Evolutionary conservation across 2,329 filamentous ascomycete species (phyloP), one percentile per base, ranked within the genome.

Genomic region (Verticillium alfalfae): DNA sequence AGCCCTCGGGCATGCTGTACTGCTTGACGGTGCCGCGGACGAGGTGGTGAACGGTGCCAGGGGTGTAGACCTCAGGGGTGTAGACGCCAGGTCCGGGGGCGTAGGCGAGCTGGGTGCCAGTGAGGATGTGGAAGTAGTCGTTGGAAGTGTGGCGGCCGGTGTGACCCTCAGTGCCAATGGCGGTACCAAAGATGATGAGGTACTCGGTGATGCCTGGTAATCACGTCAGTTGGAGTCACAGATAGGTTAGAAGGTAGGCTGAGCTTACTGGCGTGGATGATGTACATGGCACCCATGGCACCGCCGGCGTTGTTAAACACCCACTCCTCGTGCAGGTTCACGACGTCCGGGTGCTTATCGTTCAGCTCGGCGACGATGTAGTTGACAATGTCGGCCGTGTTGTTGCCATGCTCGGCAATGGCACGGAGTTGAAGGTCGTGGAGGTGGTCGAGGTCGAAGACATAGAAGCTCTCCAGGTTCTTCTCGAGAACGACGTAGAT

Each of bases 101-200:
- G 80, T 92, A 93, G 66, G 92, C 90, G 69, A 86, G 81, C 77
- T 96, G 88, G 69, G 88, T 86, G 69, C 93, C 93, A 38, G 81
- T 81, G 37, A 97, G 82, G 81, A 97, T 96, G 81, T 93, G 86
- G 83, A 97, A 97, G 82, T 95, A 97, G 81, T 97, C 93, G 77
- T 96, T 91, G 16, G 92, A 92, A 13, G 92, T 94, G 82, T 96
- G 93, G 58, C 92, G 90, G 66, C 93, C 93, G 1, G 87, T 86
- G 81, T 96, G 92, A 64, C 93, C 93, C 77, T 96, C 92, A 13
- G 93, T 96, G 69, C 92, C 92, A 67, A 93, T 78, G 10, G 91
- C 84, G 1, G 90, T 91, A 73, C 91, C 92, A 74, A 95, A 96
- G 77, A 96, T 88, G 74, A 96, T 95, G 67, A 96, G 81, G 78